Percentiles rank a stretch among this genome's conserved stretches.
phyloP scores from a whole-genome alignment of 192 early-diverging fungal genomes.

The Mortierella claussenii region DNA sequence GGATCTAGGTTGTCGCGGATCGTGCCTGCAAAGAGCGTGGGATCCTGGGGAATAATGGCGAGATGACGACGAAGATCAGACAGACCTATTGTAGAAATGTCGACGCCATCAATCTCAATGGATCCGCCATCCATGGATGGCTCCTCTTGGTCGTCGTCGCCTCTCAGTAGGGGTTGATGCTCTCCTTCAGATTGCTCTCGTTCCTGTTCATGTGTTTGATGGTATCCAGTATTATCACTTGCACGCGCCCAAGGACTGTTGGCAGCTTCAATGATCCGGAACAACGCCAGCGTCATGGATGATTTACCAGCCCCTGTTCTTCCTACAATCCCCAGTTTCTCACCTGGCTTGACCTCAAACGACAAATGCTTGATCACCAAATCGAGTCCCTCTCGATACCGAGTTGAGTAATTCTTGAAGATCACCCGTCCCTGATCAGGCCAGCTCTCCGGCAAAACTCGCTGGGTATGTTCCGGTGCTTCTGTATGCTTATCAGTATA shows the following conservation, averaged over 20 bases:
- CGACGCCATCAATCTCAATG: slow-evolving; percentile 25
- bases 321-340: slow-evolving; percentile 92
- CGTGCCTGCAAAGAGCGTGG: slow-evolving; percentile 25
- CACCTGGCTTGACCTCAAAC: slow-evolving; percentile 68
- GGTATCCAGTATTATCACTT: slow-evolving; percentile 36
- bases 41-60: slow-evolving; percentile 35
- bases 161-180: slow-evolving; percentile 5
- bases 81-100: slow-evolving; percentile 18
- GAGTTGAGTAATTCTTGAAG: slow-evolving; percentile 74
- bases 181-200: slow-evolving; percentile 2
- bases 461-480: slow-evolving; percentile 60
- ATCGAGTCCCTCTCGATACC: slow-evolving; percentile 81
- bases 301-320: slow-evolving; percentile 71
- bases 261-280: slow-evolving; percentile 60
- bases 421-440: slow-evolving; percentile 77
- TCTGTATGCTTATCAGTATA: slow-evolving; percentile 86
- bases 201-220: background rate
- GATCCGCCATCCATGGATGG: slow-evolving; percentile 57
- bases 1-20: slow-evolving; percentile 36
- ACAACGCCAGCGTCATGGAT: slow-evolving; percentile 62
- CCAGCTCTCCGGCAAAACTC: slow-evolving; percentile 61
- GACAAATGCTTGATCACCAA: slow-evolving; percentile 79
- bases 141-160: background rate
- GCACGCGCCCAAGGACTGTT: slow-evolving; percentile 48
- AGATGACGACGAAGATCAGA: slow-evolving; percentile 6